Evolutionary conservation across 2,329 filamentous ascomycete species (phyloP), one percentile per base, ranked within the genome.

Genomic region (Dactylellina haptotyla): DNA sequence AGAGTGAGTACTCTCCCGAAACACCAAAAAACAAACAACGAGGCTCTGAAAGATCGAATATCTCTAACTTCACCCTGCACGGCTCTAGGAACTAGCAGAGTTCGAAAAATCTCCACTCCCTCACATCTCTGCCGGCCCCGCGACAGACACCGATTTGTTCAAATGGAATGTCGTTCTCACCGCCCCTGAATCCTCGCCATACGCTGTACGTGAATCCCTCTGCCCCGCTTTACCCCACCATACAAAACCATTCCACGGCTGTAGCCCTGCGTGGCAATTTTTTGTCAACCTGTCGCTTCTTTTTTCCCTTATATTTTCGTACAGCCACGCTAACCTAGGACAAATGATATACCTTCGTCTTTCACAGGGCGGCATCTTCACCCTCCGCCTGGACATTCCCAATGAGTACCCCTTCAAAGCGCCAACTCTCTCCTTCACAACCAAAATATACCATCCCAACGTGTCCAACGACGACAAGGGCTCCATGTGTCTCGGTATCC

Each of bases 381-480:
- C 87, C 76, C 83, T 97, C 74, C 82, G 88, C 75, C 84, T 97
- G 77, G 85, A 82, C 41, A 87, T 97, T 9, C 92, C 93, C 12
- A 82, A 84, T 77, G 89, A 92, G 79, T 97, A 96, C 84, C 93
- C 93, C 34, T 97, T 96, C 88, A 95, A 95, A 82, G 88, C 92
- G 20, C 93, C 93, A 14, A 84, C 86, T 72, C 85, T 96, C 77
- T 88, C 86, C 79, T 96, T 97, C 85, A 83, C 84, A 76, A 97
- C 93, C 57, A 94, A 93, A 82, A 91, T 97, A 84, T 97, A 96
- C 86, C 93, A 97, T 83, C 93, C 93, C 46, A 97, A 97, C 83
- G 87, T 97, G 71, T 92, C 90, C 79, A 95, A 96, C 85, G 93
- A 96, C 81, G 86, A 87, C 79, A 87, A 88, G 77, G 93, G 93